Evolutionary conservation across 2,329 filamentous ascomycete species (phyloP).

Genomic region (Cladosporium oxysporum): DNA sequence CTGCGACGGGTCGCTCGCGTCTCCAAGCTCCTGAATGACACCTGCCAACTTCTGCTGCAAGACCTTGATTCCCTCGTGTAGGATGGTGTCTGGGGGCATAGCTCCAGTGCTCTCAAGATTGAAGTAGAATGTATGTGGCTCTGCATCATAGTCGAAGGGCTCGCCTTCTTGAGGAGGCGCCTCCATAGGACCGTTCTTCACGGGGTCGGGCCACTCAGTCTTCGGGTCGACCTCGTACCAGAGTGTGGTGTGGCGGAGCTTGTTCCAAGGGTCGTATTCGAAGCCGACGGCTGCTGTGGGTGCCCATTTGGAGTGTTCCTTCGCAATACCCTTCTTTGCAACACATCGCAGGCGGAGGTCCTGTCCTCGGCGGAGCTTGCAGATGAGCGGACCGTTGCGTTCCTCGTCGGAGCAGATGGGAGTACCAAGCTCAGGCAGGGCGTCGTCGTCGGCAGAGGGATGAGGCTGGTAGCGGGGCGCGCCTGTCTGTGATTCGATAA

Average conservation of each 20-base stretch:
- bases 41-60: constrained; percentile 87
- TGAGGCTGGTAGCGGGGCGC: constrained; percentile 69
- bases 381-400: constrained; percentile 79
- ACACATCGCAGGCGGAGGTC: constrained; percentile 88
- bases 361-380: constrained; percentile 86
- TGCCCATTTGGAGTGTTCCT: constrained; percentile 98
- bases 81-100: constrained; percentile 84
- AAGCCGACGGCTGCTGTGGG: constrained; percentile 91
- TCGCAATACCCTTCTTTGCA: constrained; percentile 97
- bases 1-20: constrained; percentile 55
- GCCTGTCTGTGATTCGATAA: constrained; percentile 59
- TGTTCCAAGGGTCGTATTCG: constrained; percentile 98
- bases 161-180: constrained; percentile 79
- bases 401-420: constrained; percentile 84
- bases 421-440: constrained; percentile 59
- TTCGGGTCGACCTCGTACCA: constrained; percentile 83
- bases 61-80: constrained; percentile 83
- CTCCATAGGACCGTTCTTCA: constrained; percentile 71
- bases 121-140: constrained; percentile 80
- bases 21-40: constrained; percentile 66
- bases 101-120: constrained; percentile 88
- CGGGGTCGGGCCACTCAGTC: constrained; percentile 36
- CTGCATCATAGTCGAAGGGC: constrained; percentile 86
- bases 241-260: constrained; percentile 84
- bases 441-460: constrained; percentile 71